A percentile compares a stretch with the other conserved stretches of the same genome.
phyloP scores from a whole-genome alignment of 2,329 filamentous ascomycete species.

The Phaeosphaeria sp. region DNA sequence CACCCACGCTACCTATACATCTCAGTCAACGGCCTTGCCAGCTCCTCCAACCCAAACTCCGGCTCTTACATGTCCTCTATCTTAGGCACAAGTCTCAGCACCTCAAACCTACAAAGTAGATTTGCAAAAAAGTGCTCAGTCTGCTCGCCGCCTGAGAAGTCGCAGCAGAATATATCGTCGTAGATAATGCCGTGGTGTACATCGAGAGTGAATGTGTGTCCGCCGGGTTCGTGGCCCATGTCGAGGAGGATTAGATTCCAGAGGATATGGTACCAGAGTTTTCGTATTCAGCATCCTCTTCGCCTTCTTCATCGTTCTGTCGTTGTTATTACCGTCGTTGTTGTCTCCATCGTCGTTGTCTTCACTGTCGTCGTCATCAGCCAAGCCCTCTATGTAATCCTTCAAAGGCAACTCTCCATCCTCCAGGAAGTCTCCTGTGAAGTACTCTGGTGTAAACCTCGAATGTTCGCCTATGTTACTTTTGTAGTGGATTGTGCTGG shows the following conservation, averaged over 20 bases:
- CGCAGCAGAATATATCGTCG: constrained; percentile 7
- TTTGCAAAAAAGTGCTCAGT: constrained; percentile 3
- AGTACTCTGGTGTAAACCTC: neutral
- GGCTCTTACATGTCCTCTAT: neutral
- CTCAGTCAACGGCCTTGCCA: neutral
- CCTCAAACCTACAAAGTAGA: constrained; percentile 6
- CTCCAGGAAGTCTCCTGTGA: neutral
- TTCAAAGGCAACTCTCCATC: neutral
- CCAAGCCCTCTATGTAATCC: neutral
- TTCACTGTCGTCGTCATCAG: too few relatives aligned
- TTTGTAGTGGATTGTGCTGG: neutral
- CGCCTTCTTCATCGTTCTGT: neutral
- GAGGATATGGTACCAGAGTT: neutral
- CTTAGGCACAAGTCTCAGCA: neutral
- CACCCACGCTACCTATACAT: neutral
- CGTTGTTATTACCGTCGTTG: neutral
- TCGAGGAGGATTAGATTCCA: constrained; percentile 8
- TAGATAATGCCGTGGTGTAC: constrained; percentile 10
- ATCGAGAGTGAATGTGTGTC: constrained; percentile 11
- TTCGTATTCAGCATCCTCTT: neutral
- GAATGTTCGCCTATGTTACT: neutral
- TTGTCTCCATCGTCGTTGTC: too few relatives aligned
- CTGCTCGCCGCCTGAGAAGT: neutral
- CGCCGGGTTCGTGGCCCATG: constrained; percentile 10
- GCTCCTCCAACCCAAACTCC: neutral